A percentile compares a stretch with the other conserved stretches of the same genome.
These are phyloP conservation scores for Harringtonia aguacate DNA, from an alignment of 2,329 filamentous ascomycete species.

Conservation along the genomic window DNA sequence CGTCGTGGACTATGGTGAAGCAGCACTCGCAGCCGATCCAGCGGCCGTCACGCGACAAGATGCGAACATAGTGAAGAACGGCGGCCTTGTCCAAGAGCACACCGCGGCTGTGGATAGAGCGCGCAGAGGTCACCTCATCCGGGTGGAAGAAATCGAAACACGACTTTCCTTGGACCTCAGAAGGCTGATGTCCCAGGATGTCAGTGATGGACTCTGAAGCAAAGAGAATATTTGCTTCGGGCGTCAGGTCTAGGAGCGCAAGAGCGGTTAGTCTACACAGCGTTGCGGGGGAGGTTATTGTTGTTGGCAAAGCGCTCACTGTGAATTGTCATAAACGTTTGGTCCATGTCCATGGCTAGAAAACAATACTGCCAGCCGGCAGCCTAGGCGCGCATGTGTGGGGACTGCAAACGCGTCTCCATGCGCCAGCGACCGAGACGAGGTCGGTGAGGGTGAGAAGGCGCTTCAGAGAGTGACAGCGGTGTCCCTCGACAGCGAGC, in stretches of 20 bases:
- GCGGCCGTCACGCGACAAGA: conserved; percentile 55
- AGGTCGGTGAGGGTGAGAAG: background rate
- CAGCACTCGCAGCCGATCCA: conserved; percentile 81
- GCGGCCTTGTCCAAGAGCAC: conserved; percentile 75
- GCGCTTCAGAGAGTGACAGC: too few relatives aligned
- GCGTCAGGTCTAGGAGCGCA: conserved; percentile 50
- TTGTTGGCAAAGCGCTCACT: conserved; percentile 53
- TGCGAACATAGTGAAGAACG: conserved; percentile 67
- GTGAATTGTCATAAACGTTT: conserved; percentile 86
- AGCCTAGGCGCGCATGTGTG: too few relatives aligned
- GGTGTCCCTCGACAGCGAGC: background rate
- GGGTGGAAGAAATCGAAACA: conserved; percentile 83
- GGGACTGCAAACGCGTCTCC: too few relatives aligned
- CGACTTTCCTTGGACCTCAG: conserved; percentile 65
- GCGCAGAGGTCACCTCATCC: conserved; percentile 66
- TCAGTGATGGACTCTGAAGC: conserved; percentile 75
- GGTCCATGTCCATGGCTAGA: conserved; percentile 65
- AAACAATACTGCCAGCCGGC: background rate
- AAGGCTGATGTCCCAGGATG: conserved; percentile 68
- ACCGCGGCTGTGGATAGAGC: conserved; percentile 60
- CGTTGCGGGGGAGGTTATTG: too few relatives aligned
- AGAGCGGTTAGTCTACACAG: background rate
- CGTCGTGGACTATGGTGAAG: conserved; percentile 82
- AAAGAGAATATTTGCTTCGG: conserved; percentile 71
- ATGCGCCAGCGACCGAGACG: background rate